phyloP scores from a whole-genome alignment of 2,329 filamentous ascomycete genomes.

The Paraconiothyrium sp. region DNA sequence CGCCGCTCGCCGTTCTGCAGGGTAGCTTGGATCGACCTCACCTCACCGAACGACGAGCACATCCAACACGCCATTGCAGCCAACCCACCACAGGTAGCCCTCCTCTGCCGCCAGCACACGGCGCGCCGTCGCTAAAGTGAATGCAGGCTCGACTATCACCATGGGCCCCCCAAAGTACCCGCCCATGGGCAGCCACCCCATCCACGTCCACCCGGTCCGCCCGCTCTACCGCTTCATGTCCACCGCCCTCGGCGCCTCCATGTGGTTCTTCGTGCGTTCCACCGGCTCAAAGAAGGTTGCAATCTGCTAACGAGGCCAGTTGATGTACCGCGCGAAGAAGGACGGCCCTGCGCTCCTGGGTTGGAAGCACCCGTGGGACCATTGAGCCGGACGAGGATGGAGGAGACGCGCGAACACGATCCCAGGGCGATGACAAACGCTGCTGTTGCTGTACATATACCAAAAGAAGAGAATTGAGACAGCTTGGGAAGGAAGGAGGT shows the following conservation, averaged over 20 bases:
- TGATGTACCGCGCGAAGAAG: slow-evolving; percentile 97
- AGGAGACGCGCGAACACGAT: slow-evolving; percentile 9
- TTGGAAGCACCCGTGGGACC: slow-evolving; percentile 78
- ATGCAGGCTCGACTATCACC: slow-evolving; percentile 34
- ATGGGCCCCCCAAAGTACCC: slow-evolving; percentile 53
- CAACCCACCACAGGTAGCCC: slow-evolving; percentile 34
- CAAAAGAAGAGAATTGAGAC: background rate
- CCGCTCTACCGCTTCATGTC: slow-evolving; percentile 85
- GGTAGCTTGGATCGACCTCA: slow-evolving; percentile 26
- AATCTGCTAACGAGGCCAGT: slow-evolving; percentile 59
- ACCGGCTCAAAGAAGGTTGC: background rate
- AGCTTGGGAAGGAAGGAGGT: background rate
- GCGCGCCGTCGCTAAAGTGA: slow-evolving; percentile 18
- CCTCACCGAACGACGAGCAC: slow-evolving; percentile 29
- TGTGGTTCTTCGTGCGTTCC: slow-evolving; percentile 96
- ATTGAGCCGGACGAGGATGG: slow-evolving; percentile 34
- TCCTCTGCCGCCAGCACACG: background rate
- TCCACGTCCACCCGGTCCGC: slow-evolving; percentile 68
- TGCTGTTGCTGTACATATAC: slow-evolving; percentile 4
- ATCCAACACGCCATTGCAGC: slow-evolving; percentile 40
- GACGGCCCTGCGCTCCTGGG: slow-evolving; percentile 91
- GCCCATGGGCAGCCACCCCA: slow-evolving; percentile 57
- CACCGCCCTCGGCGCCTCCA: slow-evolving; percentile 88
- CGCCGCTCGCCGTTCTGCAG: background rate
- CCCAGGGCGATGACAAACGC: background rate